These are phyloP conservation scores for Chaetomium globosum DNA, from an alignment of 2,329 filamentous ascomycete genomes.

Conservation along the genomic window DNA sequence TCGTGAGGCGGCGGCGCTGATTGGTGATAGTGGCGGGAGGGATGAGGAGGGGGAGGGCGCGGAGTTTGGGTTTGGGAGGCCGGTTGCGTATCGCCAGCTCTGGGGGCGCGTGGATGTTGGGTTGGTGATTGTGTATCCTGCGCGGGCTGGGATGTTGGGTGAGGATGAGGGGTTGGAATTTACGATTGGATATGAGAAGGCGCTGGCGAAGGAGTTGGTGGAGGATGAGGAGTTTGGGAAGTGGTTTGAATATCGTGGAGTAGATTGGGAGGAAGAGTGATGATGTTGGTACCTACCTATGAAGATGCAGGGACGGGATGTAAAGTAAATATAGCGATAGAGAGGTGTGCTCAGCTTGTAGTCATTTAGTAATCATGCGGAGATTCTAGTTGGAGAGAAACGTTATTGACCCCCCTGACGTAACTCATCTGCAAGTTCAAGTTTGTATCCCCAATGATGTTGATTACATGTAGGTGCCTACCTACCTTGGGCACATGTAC, in stretches of 20 bases:
- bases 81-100: background rate
- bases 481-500: too few relatives aligned
- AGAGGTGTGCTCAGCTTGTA: too few relatives aligned
- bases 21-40: background rate
- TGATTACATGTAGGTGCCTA: too few relatives aligned
- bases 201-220: constrained; percentile 2
- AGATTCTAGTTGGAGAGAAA: too few relatives aligned
- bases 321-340: too few relatives aligned
- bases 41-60: background rate
- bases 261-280: constrained; percentile 11
- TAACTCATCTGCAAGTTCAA: too few relatives aligned
- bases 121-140: background rate
- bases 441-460: too few relatives aligned
- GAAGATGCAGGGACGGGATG: background rate
- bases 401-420: too few relatives aligned
- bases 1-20: background rate
- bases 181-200: constrained; percentile 8
- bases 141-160: background rate
- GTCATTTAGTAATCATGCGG: too few relatives aligned
- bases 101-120: background rate
- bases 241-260: constrained; percentile 14
- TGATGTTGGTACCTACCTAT: too few relatives aligned
- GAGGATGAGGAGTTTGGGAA: constrained; percentile 13
- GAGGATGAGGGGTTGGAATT: constrained; percentile 8
- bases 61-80: constrained; percentile 1